Evolutionary conservation across 805 yeast species (phyloP).

Genomic region (Candida xiaguanensis): DNA sequence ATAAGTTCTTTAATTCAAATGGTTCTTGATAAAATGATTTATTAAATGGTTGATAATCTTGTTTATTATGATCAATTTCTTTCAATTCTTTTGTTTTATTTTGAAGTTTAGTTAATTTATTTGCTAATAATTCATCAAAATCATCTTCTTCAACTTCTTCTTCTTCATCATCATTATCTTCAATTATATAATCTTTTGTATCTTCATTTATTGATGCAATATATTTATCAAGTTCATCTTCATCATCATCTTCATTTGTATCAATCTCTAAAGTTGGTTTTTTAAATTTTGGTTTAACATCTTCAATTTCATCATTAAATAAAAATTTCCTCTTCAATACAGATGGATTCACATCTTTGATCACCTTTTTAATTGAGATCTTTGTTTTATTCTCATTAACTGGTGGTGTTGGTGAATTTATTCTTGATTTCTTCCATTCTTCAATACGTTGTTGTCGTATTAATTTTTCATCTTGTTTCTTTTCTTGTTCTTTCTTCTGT

Average conservation of each 20-base stretch:
- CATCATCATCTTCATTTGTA: slow-evolving; percentile 31
- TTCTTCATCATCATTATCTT: slow-evolving; percentile 15
- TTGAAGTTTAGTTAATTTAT: slow-evolving; percentile 38
- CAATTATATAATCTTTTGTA: slow-evolving; percentile 13
- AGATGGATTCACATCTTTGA: slow-evolving; percentile 3
- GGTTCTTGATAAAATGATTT: slow-evolving; percentile 65
- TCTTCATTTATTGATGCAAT: slow-evolving; percentile 4
- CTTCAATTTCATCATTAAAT: slow-evolving; percentile 27
- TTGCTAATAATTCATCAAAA: slow-evolving; percentile 28
- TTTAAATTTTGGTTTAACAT: slow-evolving; percentile 16
- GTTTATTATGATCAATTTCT: slow-evolving; percentile 41
- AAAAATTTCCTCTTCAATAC: slow-evolving; percentile 10
- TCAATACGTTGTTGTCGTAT: slow-evolving; percentile 40
- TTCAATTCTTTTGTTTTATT: slow-evolving; percentile 51
- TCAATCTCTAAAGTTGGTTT: slow-evolving; percentile 13
- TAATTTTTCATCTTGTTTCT: slow-evolving; percentile 15
- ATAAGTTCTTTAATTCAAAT: slow-evolving; percentile 44
- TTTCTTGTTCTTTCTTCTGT: slow-evolving; percentile 43
- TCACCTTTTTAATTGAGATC: slow-evolving; percentile 8
- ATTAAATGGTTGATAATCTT: slow-evolving; percentile 50
- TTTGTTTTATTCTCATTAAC: not conserved
- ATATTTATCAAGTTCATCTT: slow-evolving; percentile 21
- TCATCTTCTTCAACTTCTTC: slow-evolving; percentile 23
- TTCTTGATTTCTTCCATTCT: slow-evolving; percentile 48
- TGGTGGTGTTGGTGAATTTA: not conserved